A percentile compares a stretch with the other conserved stretches of the same genome.
These are phyloP conservation scores for Neurospora sublineolata DNA, from an alignment of 495 filamentous ascomycete species.

Conservation along the genomic window DNA sequence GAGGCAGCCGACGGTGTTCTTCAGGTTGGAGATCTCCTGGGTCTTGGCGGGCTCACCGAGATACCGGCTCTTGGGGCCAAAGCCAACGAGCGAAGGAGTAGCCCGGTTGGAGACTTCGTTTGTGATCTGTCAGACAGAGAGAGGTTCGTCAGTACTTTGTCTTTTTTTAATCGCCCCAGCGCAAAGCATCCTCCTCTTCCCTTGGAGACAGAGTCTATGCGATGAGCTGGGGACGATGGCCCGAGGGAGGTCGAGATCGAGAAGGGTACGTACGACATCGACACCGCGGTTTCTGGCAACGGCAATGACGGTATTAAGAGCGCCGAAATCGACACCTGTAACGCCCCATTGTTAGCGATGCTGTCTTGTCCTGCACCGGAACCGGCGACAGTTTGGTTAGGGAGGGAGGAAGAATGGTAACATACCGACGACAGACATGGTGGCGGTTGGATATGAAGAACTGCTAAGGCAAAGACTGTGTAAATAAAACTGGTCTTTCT, in stretches of 20 bases:
- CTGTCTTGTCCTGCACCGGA: background rate
- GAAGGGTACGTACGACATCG: slow-evolving; percentile 73
- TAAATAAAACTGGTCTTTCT: slow-evolving; percentile 16
- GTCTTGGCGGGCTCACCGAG: slow-evolving; percentile 94
- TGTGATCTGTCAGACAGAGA: slow-evolving; percentile 54
- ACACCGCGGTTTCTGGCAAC: slow-evolving; percentile 96
- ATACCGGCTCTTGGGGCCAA: slow-evolving; percentile 84
- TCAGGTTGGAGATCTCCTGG: slow-evolving; percentile 97
- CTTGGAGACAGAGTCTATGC: background rate
- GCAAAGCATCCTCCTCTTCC: background rate
- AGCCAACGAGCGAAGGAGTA: slow-evolving; percentile 93
- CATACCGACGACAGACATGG: slow-evolving; percentile 40
- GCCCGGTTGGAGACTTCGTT: slow-evolving; percentile 99
- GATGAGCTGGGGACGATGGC: background rate
- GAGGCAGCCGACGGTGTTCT: slow-evolving; percentile 89
- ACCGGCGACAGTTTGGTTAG: background rate
- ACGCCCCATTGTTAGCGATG: background rate
- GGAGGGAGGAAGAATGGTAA: background rate
- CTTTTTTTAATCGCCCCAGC: background rate
- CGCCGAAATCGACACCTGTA: slow-evolving; percentile 84
- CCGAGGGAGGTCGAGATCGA: background rate
- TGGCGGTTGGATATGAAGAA: slow-evolving; percentile 22
- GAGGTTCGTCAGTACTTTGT: slow-evolving; percentile 1
- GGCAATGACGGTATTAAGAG: slow-evolving; percentile 93
- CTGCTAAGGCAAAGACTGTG: slow-evolving; percentile 4